These are phyloP conservation scores for Trichoderma sp. DNA, from an alignment of 2,329 filamentous ascomycete species.

Conservation along the genomic window DNA sequence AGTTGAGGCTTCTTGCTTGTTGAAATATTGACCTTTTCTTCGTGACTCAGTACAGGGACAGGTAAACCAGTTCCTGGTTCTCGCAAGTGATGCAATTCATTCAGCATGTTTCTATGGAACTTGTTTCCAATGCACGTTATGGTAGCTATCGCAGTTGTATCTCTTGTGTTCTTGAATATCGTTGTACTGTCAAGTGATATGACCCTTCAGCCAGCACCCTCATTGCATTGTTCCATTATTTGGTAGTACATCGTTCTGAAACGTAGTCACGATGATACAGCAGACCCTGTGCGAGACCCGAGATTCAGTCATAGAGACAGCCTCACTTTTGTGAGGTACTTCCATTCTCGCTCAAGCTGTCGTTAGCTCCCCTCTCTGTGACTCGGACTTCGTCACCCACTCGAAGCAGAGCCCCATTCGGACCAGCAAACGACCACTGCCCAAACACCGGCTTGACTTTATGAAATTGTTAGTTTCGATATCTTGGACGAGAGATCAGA, in stretches of 20 bases:
- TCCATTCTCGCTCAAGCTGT: neutral
- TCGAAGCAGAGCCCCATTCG: constrained; percentile 29
- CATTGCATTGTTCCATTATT: neutral
- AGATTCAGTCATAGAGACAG: neutral
- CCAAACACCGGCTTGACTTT: constrained; percentile 33
- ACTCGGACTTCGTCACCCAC: constrained; percentile 35
- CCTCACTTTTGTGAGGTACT: neutral
- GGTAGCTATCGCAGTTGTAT: too few species aligned
- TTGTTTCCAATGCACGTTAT: too few species aligned
- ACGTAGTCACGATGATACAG: neutral
- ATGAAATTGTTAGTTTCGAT: neutral
- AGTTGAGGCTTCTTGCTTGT: too few species aligned
- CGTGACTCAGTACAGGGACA: too few species aligned
- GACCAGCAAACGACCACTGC: constrained; percentile 31
- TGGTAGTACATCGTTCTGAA: neutral
- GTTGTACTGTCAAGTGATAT: too few species aligned
- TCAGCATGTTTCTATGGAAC: too few species aligned
- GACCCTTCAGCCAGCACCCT: too few species aligned
- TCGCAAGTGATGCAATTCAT: too few species aligned
- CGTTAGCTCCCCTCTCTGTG: constrained; percentile 18
- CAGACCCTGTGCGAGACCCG: neutral
- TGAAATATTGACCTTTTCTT: too few species aligned
- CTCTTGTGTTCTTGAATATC: too few species aligned
- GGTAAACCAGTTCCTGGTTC: too few species aligned
- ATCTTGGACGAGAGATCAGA: neutral